Conservation (phyloP, 1,284 basidiomycete species). For the Ceratobasidium sp. region DNA sequence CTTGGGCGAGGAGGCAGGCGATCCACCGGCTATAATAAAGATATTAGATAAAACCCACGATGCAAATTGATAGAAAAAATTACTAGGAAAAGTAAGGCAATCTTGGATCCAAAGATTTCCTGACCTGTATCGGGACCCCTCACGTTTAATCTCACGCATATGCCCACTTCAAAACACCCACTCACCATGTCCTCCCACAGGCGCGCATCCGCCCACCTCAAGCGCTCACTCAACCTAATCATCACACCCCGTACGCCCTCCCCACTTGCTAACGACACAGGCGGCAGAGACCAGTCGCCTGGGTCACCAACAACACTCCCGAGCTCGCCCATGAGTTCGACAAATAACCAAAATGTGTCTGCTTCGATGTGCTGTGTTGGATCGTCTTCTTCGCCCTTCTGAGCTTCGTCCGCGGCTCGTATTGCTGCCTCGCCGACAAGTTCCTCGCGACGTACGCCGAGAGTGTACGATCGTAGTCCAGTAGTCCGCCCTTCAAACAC, state of each 20-base stretch:
- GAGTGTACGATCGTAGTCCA: constrained; percentile 19
- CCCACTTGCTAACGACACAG: constrained; percentile 30
- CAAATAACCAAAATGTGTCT: constrained; percentile 81
- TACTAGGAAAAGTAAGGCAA: constrained; percentile 84
- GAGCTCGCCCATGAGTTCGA: constrained; percentile 71
- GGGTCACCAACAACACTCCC: constrained; percentile 47
- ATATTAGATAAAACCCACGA: constrained; percentile 44
- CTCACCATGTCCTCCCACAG: constrained; percentile 70
- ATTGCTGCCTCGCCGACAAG: constrained; percentile 22
- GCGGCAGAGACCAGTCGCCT: constrained; percentile 44
- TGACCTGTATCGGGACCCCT: neutral
- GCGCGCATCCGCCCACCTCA: constrained; percentile 73
- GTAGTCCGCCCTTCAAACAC: constrained; percentile 40
- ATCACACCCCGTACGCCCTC: constrained; percentile 54
- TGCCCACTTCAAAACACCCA: constrained; percentile 37
- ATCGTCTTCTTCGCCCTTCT: constrained; percentile 66
- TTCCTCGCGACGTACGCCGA: constrained; percentile 30
- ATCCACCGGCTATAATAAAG: constrained; percentile 71
- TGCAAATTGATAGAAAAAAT: constrained; percentile 52
- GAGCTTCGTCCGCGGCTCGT: constrained; percentile 4
- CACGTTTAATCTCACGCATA: neutral
- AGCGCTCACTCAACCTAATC: constrained; percentile 67
- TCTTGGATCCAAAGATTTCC: constrained; percentile 72
- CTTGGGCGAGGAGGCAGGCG: constrained; percentile 75
- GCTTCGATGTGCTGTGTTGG: constrained; percentile 76